These are phyloP conservation scores for Trichaptum fuscoviolaceum DNA, from an alignment of 768 basidiomycete species.

Conservation along the genomic window DNA sequence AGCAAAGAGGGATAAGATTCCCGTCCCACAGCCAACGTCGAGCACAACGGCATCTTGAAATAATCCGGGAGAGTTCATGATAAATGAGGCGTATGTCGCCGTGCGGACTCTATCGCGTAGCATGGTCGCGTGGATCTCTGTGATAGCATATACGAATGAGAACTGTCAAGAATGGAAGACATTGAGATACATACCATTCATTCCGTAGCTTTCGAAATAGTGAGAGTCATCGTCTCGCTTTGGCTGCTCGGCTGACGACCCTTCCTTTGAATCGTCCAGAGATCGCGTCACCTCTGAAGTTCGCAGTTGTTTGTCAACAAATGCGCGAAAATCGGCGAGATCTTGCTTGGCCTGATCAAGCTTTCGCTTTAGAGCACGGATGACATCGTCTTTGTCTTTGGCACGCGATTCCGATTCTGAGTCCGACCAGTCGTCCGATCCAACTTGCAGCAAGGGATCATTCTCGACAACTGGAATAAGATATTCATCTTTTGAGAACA, in stretches of 20 bases:
- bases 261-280: conserved; percentile 36
- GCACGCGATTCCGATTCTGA: conserved; percentile 19
- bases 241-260: conserved; percentile 26
- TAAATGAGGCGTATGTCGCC: conserved; percentile 88
- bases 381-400: conserved; percentile 36
- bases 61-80: conserved; percentile 71
- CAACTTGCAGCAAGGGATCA: conserved; percentile 80
- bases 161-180: not conserved
- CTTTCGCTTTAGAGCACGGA: conserved; percentile 57
- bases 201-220: conserved; percentile 88
- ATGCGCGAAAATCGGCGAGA: conserved; percentile 52
- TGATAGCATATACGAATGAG: not conserved
- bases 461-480: conserved; percentile 79
- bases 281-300: conserved; percentile 34
- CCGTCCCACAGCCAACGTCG: conserved; percentile 95
- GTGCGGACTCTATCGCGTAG: conserved; percentile 94
- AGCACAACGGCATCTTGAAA: conserved; percentile 86
- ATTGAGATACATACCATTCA: conserved; percentile 55
- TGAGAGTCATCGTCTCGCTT: conserved; percentile 82
- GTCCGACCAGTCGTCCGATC: conserved; percentile 64
- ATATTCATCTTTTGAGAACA: conserved; percentile 73
- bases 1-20: conserved; percentile 87
- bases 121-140: conserved; percentile 96
- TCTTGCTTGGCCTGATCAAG: conserved; percentile 54
- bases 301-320: conserved; percentile 48